Conservation (phyloP, 2,329 filamentous ascomycete genomes). For the Pseudogymnoascus sp. region DNA sequence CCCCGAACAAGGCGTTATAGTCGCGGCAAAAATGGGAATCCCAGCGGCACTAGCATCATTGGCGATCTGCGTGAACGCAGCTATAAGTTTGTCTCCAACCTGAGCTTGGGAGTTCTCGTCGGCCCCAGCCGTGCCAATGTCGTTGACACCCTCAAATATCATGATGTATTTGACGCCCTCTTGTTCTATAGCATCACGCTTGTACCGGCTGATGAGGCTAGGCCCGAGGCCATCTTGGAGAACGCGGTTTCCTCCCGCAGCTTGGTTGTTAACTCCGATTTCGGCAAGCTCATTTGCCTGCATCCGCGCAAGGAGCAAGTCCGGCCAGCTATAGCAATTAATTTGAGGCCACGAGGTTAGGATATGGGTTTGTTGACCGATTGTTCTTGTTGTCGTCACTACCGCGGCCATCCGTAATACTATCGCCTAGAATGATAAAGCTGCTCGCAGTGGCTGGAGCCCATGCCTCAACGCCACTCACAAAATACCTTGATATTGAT, state of each 20-base stretch:
- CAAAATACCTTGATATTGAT: slow-evolving; percentile 44
- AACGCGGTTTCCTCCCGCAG: slow-evolving; percentile 61
- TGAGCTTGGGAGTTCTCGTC: slow-evolving; percentile 40
- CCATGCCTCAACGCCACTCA: slow-evolving; percentile 52
- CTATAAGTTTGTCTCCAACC: slow-evolving; percentile 44
- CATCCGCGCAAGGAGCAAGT: slow-evolving; percentile 46
- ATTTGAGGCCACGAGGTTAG: neutral
- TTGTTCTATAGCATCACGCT: slow-evolving; percentile 55
- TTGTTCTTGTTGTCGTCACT: slow-evolving; percentile 54
- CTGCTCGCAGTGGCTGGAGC: slow-evolving; percentile 36
- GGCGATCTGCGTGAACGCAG: slow-evolving; percentile 52
- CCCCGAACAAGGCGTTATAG: slow-evolving; percentile 56
- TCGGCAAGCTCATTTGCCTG: slow-evolving; percentile 38
- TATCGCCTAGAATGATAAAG: slow-evolving; percentile 53
- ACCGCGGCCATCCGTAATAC: slow-evolving; percentile 61
- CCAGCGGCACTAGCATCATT: slow-evolving; percentile 45
- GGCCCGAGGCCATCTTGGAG: slow-evolving; percentile 56
- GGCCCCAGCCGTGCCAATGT: slow-evolving; percentile 49
- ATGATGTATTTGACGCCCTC: slow-evolving; percentile 52
- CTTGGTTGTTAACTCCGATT: slow-evolving; percentile 56
- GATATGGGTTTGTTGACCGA: slow-evolving; percentile 29
- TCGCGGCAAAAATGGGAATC: slow-evolving; percentile 53
- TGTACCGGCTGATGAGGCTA: slow-evolving; percentile 50
- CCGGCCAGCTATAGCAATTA: slow-evolving; percentile 42
- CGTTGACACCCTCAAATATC: slow-evolving; percentile 63